These are phyloP conservation scores for Aspergillus quadrilineatus DNA, from an alignment of 2,329 filamentous ascomycete genomes.

Conservation along the genomic window DNA sequence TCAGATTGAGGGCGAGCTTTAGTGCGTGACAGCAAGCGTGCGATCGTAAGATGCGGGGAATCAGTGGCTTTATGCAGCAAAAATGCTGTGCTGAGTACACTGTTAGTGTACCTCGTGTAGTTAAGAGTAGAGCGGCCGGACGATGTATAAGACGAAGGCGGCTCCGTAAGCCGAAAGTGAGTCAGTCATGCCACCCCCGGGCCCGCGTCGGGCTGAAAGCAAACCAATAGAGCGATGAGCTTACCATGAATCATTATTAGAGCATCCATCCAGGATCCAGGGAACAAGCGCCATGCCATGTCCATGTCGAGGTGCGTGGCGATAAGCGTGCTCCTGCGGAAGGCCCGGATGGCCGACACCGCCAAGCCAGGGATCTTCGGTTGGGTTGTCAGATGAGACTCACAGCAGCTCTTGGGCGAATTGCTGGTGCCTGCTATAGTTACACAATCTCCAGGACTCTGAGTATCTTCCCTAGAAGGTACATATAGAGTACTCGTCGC, in stretches of 20 bases:
- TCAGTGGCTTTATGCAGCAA: neutral
- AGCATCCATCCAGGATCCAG: neutral
- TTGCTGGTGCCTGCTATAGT: neutral
- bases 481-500: neutral
- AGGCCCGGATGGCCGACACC: neutral
- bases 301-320: neutral
- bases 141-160: neutral
- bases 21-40: neutral
- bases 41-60: neutral
- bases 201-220: neutral
- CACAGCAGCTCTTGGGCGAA: slow-evolving; percentile 5
- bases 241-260: slow-evolving; percentile 1
- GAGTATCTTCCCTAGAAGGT: neutral
- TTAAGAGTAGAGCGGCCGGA: neutral
- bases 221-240: neutral
- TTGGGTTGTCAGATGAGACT: slow-evolving; percentile 21
- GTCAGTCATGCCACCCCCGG: slow-evolving; percentile 9
- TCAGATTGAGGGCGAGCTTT: neutral
- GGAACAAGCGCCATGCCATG: neutral
- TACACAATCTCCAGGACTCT: neutral
- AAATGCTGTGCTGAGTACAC: neutral
- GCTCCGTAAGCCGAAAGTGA: neutral
- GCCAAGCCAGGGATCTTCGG: slow-evolving; percentile 19
- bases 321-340: neutral
- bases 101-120: neutral